phyloP scores from a whole-genome alignment of 768 basidiomycete species.

The Suillus lakei region DNA sequence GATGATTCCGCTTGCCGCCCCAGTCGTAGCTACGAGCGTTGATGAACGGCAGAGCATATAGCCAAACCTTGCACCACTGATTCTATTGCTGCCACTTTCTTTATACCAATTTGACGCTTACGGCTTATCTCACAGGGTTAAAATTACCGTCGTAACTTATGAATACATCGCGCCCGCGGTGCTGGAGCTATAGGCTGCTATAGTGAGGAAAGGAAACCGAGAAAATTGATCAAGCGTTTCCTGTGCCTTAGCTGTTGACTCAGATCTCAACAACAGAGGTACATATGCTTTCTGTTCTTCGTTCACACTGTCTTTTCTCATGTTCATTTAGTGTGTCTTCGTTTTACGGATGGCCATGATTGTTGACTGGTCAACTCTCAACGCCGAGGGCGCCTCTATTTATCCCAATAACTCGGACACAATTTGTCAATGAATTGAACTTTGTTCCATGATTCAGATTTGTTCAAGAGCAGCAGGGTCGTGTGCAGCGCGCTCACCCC shows the following conservation, averaged over 20 bases:
- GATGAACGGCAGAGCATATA: slow-evolving; percentile 70
- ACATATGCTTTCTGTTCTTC: neutral
- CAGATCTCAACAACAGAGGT: neutral
- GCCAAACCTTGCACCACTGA: slow-evolving; percentile 74
- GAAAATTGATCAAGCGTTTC: neutral
- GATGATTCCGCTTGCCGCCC: slow-evolving; percentile 77
- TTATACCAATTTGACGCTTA: slow-evolving; percentile 17
- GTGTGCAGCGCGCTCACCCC: neutral
- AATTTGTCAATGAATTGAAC: neutral
- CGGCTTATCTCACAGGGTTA: neutral
- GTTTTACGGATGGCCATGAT: neutral
- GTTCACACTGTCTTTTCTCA: slow-evolving; percentile 1
- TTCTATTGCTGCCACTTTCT: slow-evolving; percentile 13
- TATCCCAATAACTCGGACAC: neutral
- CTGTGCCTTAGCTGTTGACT: neutral
- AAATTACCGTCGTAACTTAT: neutral
- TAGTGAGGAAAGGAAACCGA: neutral
- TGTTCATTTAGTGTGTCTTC: neutral
- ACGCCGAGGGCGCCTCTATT: neutral
- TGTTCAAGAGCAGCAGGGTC: neutral
- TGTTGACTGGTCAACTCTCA: neutral
- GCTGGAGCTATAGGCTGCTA: neutral
- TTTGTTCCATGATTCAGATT: neutral
- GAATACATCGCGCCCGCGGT: neutral
- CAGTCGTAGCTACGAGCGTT: slow-evolving; percentile 68